Base-by-base conservation (phyloP, 495 filamentous ascomycete species). In the Saxophila tyrrhenica region DNA sequence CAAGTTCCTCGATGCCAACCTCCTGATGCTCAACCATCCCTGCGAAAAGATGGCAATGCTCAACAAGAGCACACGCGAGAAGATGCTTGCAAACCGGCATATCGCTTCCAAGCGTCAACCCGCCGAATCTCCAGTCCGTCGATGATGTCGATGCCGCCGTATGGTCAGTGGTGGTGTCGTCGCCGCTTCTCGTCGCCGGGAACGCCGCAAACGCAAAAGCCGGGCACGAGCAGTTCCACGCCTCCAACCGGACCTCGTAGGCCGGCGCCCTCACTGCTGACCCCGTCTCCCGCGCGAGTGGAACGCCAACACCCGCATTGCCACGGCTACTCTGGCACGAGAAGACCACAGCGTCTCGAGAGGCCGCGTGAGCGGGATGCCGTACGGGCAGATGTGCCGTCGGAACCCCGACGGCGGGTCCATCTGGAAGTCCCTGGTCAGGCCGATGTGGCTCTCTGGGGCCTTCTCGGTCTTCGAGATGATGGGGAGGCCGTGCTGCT, bases 141-240 rank as follows among this genome's bases (percentile, higher is more conserved):
- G 23, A 25, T 39, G 39, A 38, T 23, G 35, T 19, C 20, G 41
- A 52, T 48, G 42, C 53, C 39, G 39, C 55, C 38, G 24, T 35
- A 17, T n/a, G n/a, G n/a, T n/a, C n/a, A n/a, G n/a, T n/a, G n/a
- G n/a, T 32, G 38, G 24, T 57, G 19, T 44, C 52, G 48, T 41
- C 60, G 24, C 42, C 25, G n/a, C 16, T 23, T 29, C 3, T 20
- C 20, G 23, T 53, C 5, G 57, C 57, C 21, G 78, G 78, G 55
- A 87, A 87, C 39, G 79, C 76, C 25, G 79, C 71, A 54, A 91
- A 83, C 0, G 84, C 76, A 64, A 94, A 96, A 2, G 81, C 81
- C 1, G 87, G 83, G 73, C 90, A 96, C 10, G 79, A 85, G 65
- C 90, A 96, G 64, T 86, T 88, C 90, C 90, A 96, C n/a, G 86